Conservation (phyloP, 1,284 basidiomycete species). For the Volvariella volvacea region DNA sequence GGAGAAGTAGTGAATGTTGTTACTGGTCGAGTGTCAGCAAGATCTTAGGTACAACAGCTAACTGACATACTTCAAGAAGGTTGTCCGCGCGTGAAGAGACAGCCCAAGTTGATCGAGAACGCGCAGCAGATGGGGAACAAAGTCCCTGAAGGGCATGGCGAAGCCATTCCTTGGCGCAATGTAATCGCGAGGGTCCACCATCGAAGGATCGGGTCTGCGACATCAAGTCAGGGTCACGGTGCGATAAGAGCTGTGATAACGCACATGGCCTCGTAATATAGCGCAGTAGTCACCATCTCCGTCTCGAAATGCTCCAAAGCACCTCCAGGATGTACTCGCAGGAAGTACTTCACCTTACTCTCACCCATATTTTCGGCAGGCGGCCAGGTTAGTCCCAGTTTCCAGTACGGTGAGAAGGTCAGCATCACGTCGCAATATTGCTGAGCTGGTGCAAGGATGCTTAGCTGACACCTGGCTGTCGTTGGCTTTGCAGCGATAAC, state of each 20-base stretch:
- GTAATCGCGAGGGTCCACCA: constrained; percentile 69
- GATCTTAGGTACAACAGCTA: constrained; percentile 5
- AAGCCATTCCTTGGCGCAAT: constrained; percentile 73
- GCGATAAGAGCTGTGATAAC: constrained; percentile 17
- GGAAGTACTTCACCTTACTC: constrained; percentile 71
- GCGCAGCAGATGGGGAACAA: constrained; percentile 68
- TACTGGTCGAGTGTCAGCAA: constrained; percentile 31
- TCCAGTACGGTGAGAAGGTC: constrained; percentile 63
- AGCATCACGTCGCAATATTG: constrained; percentile 75
- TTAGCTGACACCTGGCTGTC: constrained; percentile 67
- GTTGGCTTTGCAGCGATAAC: constrained; percentile 64
- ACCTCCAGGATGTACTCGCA: constrained; percentile 73
- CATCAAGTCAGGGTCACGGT: constrained; percentile 6
- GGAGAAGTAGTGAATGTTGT: constrained; percentile 65
- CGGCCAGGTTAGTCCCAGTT: constrained; percentile 66
- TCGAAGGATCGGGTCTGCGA: constrained; percentile 59
- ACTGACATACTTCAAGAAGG: constrained; percentile 61
- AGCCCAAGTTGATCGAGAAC: constrained; percentile 75
- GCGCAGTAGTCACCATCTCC: constrained; percentile 64
- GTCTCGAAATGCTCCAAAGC: constrained; percentile 77
- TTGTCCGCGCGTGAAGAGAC: constrained; percentile 70
- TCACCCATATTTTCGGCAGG: constrained; percentile 59
- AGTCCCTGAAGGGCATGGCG: constrained; percentile 73
- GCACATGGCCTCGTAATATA: constrained; percentile 75
- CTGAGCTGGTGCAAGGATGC: constrained; percentile 57